Evolutionary conservation across 257 asterid genomes (phyloP), one percentile per base, ranked within the genome.

Genomic region (Rubia yunnanensis): DNA sequence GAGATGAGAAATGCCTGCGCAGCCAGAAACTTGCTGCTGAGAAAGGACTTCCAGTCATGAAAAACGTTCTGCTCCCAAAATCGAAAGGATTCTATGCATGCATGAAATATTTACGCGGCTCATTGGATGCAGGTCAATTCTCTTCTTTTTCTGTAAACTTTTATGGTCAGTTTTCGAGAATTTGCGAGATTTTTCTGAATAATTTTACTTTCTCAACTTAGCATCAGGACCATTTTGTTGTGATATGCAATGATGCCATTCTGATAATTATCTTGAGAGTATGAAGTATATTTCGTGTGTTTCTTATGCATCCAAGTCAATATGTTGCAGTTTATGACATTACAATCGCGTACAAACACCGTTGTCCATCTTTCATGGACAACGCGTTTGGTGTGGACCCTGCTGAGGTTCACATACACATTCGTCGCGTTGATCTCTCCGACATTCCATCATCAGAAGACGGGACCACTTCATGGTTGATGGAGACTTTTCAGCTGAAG

Each of bases 301-400:
- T 44, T 44, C 68, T 62, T 76, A 38, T 46, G 49, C 56, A 56
- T 23, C 22, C 50, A 27, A 31, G 20, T 22, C 53, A 41, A 39
- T 7, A 41, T 34, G 27, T 32, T 79, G 87, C 94, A 88, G 98
- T 91, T 73, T 91, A 88, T 65, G 98, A 91, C 79, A 77, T 91
- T 56, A 86, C 98, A 52, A 91, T 91, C 53, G 95, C 89, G 54
- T 91, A 91, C 81, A 77, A 81, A 32, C 77, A 82, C 50, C 73
- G 77, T 15, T 88, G 88, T 75, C 98, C 98, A 0, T 70, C 95
- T 35, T 86, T 91, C 84, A 54, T 88, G 86, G 98, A 91, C 71
- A 91, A 91, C 9, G 95, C 83, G 32, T 91, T 63, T 53, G 98
- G 98, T 13, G 78, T 88, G 1, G 95, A 88, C 72, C 98, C 98